phyloP scores from a whole-genome alignment of 208 protist species.

The Porcisia deanei region DNA sequence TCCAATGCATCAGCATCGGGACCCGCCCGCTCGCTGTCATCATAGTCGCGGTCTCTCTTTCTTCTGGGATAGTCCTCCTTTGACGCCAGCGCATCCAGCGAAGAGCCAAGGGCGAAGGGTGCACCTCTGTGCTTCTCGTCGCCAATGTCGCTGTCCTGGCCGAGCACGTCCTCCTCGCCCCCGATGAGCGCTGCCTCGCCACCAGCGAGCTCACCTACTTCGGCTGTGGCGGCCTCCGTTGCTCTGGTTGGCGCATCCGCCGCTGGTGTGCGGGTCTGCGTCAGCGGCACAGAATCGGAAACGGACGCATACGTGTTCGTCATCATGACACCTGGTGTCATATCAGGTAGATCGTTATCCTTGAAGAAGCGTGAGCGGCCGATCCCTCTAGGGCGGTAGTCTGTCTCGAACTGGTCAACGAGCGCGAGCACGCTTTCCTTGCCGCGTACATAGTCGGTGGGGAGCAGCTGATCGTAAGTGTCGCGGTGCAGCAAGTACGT shows the following conservation, averaged over 20 bases:
- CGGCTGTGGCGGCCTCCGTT: background rate
- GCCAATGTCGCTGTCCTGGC: background rate
- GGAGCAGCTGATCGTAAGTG: slow-evolving; percentile 74
- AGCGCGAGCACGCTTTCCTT: slow-evolving; percentile 54
- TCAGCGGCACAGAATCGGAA: slow-evolving; percentile 3
- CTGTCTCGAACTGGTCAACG: slow-evolving; percentile 62
- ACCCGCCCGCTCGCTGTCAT: background rate
- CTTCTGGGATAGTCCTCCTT: background rate
- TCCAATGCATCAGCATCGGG: background rate
- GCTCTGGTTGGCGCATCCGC: background rate
- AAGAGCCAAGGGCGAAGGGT: no score
- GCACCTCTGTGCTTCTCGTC: background rate
- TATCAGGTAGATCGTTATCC: slow-evolving; percentile 55
- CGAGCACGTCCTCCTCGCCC: background rate
- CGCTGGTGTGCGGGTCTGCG: background rate
- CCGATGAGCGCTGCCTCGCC: slow-evolving; percentile 1
- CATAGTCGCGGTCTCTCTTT: slow-evolving; percentile 1
- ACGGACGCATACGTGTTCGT: slow-evolving; percentile 32
- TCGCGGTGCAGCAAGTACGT: slow-evolving; percentile 61
- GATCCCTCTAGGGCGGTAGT: slow-evolving; percentile 80
- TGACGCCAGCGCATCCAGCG: background rate
- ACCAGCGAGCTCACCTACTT: background rate
- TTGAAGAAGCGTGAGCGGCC: slow-evolving; percentile 68
- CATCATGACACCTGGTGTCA: slow-evolving; percentile 11
- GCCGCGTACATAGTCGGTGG: slow-evolving; percentile 58